A percentile compares a stretch with the other conserved stretches of the same genome.
Evolutionary conservation across 2,329 filamentous ascomycete species (phyloP).

Genomic region (Alternaria dauci): DNA sequence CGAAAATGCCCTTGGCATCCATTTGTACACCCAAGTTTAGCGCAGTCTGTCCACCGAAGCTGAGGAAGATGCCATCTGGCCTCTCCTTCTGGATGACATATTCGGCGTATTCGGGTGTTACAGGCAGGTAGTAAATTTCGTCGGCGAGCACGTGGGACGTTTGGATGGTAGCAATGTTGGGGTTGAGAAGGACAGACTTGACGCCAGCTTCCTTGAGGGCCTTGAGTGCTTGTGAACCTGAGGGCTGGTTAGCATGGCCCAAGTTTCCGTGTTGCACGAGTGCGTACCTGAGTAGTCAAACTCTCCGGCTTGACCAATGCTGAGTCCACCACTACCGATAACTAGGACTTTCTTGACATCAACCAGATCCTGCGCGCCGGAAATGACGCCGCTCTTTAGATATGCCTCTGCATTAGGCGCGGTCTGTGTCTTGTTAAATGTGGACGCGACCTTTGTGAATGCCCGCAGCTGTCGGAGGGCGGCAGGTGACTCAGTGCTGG

Average conservation of each 20-base stretch:
- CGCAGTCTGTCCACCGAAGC: constrained; percentile 96
- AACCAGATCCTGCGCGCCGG: constrained; percentile 76
- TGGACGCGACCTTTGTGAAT: constrained; percentile 48
- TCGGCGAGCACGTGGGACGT: constrained; percentile 95
- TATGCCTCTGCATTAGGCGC: constrained; percentile 87
- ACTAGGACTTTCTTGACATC: constrained; percentile 97
- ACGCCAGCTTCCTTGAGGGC: constrained; percentile 96
- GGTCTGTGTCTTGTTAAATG: constrained; percentile 63
- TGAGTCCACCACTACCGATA: constrained; percentile 92
- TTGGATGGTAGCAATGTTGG: constrained; percentile 98
- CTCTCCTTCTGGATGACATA: constrained; percentile 97
- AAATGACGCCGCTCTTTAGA: constrained; percentile 85
- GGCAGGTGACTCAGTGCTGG: constrained; percentile 43
- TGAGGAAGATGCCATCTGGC: constrained; percentile 96
- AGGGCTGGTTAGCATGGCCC: constrained; percentile 23
- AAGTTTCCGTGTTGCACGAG: background rate
- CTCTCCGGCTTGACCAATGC: constrained; percentile 97
- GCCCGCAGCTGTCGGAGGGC: constrained; percentile 48
- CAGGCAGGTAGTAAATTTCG: constrained; percentile 97
- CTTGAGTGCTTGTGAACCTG: constrained; percentile 95
- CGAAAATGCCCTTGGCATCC: constrained; percentile 94
- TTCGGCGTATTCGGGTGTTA: constrained; percentile 96
- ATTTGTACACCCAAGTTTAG: constrained; percentile 97
- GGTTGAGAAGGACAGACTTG: constrained; percentile 91
- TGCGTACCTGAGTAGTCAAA: constrained; percentile 93